A percentile compares a stretch with the other conserved stretches of the same genome.
Evolutionary conservation across 441 rosid species (phyloP).

Genomic region (Euphorbia celastroides): DNA sequence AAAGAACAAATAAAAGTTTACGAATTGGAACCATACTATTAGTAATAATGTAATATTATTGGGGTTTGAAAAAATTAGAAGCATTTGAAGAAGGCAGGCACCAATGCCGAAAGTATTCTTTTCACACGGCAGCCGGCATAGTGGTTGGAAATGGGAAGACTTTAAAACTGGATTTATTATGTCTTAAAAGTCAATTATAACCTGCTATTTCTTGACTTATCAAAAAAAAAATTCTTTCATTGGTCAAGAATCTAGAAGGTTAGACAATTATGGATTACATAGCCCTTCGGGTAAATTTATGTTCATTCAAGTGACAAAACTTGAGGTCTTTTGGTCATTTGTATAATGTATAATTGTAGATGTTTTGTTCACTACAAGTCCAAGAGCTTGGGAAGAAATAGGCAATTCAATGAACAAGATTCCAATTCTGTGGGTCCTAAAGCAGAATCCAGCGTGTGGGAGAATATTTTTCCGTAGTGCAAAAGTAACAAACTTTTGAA

Average conservation of each 20-base stretch:
- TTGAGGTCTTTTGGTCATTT: background rate
- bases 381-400: constrained; percentile 9
- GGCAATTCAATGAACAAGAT: background rate
- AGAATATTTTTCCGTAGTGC: background rate
- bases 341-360: background rate
- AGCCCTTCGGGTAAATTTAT: background rate
- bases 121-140: constrained; percentile 7
- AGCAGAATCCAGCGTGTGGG: constrained; percentile 6
- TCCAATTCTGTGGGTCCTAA: background rate
- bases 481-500: background rate
- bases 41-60: no score
- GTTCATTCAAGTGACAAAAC: background rate
- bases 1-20: no score
- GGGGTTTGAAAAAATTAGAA: background rate
- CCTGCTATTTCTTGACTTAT: constrained; percentile 17
- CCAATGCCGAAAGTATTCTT: background rate
- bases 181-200: constrained; percentile 9
- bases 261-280: background rate
- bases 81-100: background rate
- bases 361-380: background rate
- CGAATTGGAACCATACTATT: no score
- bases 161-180: background rate
- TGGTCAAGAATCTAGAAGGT: constrained; percentile 2
- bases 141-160: constrained; percentile 10
- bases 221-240: background rate